Evolutionary conservation across 805 yeast genomes (phyloP), one percentile per base, ranked within the genome.

Genomic region (Starmera pachycereana): DNA sequence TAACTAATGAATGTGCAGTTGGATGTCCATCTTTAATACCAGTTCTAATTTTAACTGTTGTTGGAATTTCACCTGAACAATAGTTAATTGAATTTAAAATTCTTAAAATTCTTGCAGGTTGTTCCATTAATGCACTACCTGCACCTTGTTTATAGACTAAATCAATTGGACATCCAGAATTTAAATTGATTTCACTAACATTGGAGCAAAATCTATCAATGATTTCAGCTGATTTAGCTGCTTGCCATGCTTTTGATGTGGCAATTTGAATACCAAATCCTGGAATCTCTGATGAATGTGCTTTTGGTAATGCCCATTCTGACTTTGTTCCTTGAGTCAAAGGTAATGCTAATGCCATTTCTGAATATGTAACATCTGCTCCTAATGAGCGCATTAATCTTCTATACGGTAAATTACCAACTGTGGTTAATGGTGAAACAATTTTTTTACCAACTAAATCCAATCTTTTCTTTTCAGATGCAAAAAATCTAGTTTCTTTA

Each of bases 101-200:
- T 47, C 95, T 71, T 33, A 82, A 56, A 62, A 89, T 63, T 53
- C 85, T 76, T 3, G 94, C 80, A 9, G 95, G 94, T 52, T 84
- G 87, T 46, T 88, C 97, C 69, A 92, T 65, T 40, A 92, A 70
- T 0, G 96, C 97, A 31, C 94, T 79, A 3, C 99, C 99, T 45
- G 95, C 94, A 33, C 99, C 99, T 56, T 84, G 87, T 49, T 90
- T 76, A 60, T 80, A 92, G n/a, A 92, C 67, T 51, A 92, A 69
- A 57, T 94, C 98, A 49, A 92, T 92, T 12, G 99, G 99, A 60
- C 99, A 92, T 3, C 99, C 99, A 56, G 95, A 82, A 62, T 92
- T 92, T 53, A 92, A 71, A 57, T 92, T 92, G 47, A 92, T 66
- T 55, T 92, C 97, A 28, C 81, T 73, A n/a, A 83, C 75, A 42